A percentile compares a stretch with the other conserved stretches of the same genome.
phyloP scores from a whole-genome alignment of 306 rosid genomes.

The Rosa chinensis region DNA sequence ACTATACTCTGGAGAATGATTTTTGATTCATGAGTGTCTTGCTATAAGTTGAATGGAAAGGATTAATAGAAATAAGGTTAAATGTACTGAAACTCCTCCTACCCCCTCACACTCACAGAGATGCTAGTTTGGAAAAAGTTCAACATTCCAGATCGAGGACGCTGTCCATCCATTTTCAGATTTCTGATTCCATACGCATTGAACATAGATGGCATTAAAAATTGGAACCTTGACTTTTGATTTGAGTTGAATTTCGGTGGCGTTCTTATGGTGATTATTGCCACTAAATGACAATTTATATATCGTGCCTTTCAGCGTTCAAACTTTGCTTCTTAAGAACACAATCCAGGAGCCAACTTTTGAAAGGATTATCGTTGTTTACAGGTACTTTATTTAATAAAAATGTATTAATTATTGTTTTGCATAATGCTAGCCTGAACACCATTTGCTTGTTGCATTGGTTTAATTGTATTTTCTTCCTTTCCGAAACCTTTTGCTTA shows the following conservation, averaged over 20 bases:
- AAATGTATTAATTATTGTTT: neutral
- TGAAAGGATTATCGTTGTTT: constrained; percentile 86
- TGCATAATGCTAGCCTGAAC: neutral
- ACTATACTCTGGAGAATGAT: neutral
- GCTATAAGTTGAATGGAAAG: neutral
- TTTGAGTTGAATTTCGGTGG: neutral
- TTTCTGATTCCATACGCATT: neutral
- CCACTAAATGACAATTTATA: constrained; percentile 20
- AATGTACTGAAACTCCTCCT: no score
- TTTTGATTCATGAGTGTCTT: neutral
- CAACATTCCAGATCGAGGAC: no score
- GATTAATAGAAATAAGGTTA: neutral
- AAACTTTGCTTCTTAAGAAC: constrained; percentile 62
- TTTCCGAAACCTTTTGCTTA: neutral
- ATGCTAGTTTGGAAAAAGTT: neutral
- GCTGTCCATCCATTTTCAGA: no score
- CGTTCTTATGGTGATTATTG: neutral
- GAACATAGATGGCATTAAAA: neutral
- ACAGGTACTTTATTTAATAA: constrained; percentile 55
- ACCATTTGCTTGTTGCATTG: constrained; percentile 7
- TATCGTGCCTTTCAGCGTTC: constrained; percentile 47
- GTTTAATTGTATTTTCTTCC: neutral
- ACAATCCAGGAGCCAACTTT: constrained; percentile 96
- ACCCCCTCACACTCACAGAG: no score
- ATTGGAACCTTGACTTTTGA: neutral